These are phyloP conservation scores for Septoria linicola DNA, from an alignment of 2,329 filamentous ascomycete species.

Conservation along the genomic window DNA sequence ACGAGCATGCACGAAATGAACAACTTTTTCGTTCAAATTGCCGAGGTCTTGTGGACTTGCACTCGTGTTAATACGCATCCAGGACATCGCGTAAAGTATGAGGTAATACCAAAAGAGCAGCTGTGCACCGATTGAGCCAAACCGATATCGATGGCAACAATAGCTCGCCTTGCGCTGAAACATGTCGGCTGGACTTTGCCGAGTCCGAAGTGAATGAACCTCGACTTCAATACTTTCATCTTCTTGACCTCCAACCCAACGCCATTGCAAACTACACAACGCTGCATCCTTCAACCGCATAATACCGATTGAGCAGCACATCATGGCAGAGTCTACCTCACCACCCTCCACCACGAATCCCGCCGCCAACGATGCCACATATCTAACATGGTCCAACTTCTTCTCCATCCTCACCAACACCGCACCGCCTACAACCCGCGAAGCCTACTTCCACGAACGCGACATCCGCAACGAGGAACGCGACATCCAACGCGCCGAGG, in stretches of 20 bases:
- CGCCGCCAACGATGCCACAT: slow-evolving; percentile 35
- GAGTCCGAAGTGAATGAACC: neutral
- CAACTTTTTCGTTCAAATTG: no score
- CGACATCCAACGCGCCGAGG: slow-evolving; percentile 79
- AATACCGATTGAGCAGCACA: neutral
- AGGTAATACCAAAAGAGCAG: no score
- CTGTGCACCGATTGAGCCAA: no score
- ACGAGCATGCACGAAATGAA: slow-evolving; percentile 4
- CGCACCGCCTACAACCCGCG: slow-evolving; percentile 66
- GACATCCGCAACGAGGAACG: slow-evolving; percentile 72
- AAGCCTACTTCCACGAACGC: slow-evolving; percentile 74
- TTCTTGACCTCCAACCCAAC: neutral
- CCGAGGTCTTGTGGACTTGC: no score
- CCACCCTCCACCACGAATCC: slow-evolving; percentile 12
- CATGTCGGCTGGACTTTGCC: no score
- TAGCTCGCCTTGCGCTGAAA: no score
- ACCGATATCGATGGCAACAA: no score
- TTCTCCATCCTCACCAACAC: slow-evolving; percentile 76
- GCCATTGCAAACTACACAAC: neutral
- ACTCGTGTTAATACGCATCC: no score
- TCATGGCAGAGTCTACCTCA: slow-evolving; percentile 18
- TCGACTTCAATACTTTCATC: neutral
- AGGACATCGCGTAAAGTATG: no score
- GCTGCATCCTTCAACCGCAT: neutral
- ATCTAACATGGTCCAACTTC: slow-evolving; percentile 73